These are phyloP conservation scores for Theobroma cacao DNA, from an alignment of 345 rosid species.

Conservation along the genomic window DNA sequence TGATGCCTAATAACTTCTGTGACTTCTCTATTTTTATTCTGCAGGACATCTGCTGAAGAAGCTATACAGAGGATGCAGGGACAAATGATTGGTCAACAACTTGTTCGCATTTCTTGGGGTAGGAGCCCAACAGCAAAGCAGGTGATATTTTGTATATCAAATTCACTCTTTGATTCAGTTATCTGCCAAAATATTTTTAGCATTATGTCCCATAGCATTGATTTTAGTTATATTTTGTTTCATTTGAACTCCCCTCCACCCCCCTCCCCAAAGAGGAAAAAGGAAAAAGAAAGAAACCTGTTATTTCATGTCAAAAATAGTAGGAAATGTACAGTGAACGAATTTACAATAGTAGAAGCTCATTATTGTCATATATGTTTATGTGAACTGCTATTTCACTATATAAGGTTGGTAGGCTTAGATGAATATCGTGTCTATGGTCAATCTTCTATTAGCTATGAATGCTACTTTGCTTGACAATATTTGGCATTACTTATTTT, in stretches of 20 bases:
- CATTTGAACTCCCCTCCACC: neutral
- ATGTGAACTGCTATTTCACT: neutral
- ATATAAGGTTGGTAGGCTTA: neutral
- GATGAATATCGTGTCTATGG: neutral
- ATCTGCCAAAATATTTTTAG: constrained; percentile 1
- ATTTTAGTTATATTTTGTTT: neutral
- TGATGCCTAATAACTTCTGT: neutral
- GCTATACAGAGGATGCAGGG: constrained; percentile 91
- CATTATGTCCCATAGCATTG: neutral
- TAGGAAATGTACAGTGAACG: neutral
- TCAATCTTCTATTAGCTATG: neutral
- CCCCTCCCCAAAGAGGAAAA: neutral
- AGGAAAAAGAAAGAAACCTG: neutral
- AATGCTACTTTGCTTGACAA: neutral
- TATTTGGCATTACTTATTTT: constrained; percentile 21
- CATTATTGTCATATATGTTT: neutral
- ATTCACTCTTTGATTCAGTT: constrained; percentile 3
- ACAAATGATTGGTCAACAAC: constrained; percentile 85
- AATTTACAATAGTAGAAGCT: neutral
- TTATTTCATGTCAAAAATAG: neutral
- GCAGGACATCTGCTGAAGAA: constrained; percentile 87
- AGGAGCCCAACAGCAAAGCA: constrained; percentile 60
- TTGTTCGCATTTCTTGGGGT: constrained; percentile 69
- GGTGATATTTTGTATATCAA: constrained; percentile 36
- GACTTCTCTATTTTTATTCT: neutral